Evolutionary conservation across 2,329 filamentous ascomycete species (phyloP), one percentile per base, ranked within the genome.

Genomic region (Talaromyces sp.): DNA sequence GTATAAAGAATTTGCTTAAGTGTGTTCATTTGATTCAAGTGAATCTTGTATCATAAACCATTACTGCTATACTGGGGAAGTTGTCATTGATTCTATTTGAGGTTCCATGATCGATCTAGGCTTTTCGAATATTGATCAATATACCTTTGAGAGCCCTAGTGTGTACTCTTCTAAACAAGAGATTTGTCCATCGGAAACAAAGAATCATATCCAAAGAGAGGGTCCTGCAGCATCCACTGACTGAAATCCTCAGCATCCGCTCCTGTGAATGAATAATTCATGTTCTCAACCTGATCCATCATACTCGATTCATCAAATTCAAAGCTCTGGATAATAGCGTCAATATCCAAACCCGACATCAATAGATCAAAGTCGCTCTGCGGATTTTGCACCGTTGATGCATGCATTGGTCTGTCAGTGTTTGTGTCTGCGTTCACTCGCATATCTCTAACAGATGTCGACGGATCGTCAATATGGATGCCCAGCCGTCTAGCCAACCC

Each of bases 301-400:
- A 60, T 27, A 7, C 37, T 22, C 11, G 45, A 27, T 3, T 61
- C 49, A 22, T 72, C 71, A 54, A 71, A 67, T 37, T 69, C 68
- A 52, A 73, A 73, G 4, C 71, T 70, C 52, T 73, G 68, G 5
- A 70, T 70, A 49, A 73, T 73, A 8, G 71, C 71, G 45, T 73
- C 71, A 35, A 73, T 68, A 39, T 73, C 71, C 3, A 73, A 49
- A 56, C 72, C 70, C 1, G 71, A 72, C 19, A 33, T 67, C 43
- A 60, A 64, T 17, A 19, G 22, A 27, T 56, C 2, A 58, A 37
- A 17, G 35, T 52, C 31, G 62, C 68, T n/a, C 66, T 60, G 3
- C 47, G 31, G 5, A 47, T 31, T 5, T 58, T 33, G 15, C n/a
- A 54, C 31, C 7, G 31, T 54, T 3, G 47, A 50, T 50, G 22